Evolutionary conservation across 2,329 filamentous ascomycete genomes (phyloP), one percentile per base, ranked within the genome.

Genomic region (Akanthomyces muscarius): DNA sequence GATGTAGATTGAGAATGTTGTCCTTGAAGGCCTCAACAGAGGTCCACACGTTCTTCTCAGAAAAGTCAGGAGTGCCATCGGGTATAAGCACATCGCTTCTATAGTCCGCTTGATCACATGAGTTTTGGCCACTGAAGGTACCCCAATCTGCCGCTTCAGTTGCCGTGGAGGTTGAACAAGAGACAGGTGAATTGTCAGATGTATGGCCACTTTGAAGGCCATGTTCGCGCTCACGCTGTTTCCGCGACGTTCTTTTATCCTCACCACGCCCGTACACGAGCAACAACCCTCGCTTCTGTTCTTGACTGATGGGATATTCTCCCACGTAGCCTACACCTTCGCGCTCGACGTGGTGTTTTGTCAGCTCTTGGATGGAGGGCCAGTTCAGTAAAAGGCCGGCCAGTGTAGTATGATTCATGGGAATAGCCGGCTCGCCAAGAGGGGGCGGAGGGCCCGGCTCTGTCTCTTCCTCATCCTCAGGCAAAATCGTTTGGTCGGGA

Each of bases 331-430:
- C 78, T 69, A 87, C 80, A 36, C 79, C 80, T 59, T 82, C 78
- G 2, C 72, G 72, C 25, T 79, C 74, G 61, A 86, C 72, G 30
- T 79, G 78, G 55, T 74, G 75, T 65, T 71, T 80, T 41, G 91
- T 86, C 71, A 97, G 72, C 65, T 82, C 77, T 71, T 81, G 76
- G 61, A 95, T 91, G 0, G 87, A 83, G 0, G 83, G 83, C 87
- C 89, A 92, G 53, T 84, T 81, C 33, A 98, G 78, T 21, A 98
- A 79, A 66, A 92, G 85, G 57, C 95, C 91, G 1, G 92, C 92
- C n/a, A 92, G 86, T 0, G 93, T 97, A 0, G 91, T 96, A 71
- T 98, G 94, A 68, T 96, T 91, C 33, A 88, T 85, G 0, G 92
- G 90, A 62, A 96, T 90, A 1, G 89, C 85, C 16, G 90, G 84